Percentiles rank a stretch among this genome's conserved stretches.
Evolutionary conservation across 108 stramenopile genomes (phyloP).

Genomic region (Fragilariopsis cylindrus): DNA sequence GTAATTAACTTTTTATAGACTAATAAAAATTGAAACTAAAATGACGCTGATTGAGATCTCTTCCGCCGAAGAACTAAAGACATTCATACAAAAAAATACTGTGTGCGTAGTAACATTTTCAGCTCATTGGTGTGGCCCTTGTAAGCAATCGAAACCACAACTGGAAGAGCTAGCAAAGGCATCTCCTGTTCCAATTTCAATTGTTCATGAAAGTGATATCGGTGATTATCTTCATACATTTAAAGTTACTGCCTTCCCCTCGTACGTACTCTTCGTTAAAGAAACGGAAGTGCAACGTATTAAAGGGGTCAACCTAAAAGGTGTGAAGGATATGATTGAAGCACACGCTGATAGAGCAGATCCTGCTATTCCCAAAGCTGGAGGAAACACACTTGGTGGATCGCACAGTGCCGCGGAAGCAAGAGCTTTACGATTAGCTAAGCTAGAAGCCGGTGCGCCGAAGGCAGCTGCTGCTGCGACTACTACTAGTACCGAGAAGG

Average conservation of each 20-base stretch:
- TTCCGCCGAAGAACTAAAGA: constrained; percentile 43
- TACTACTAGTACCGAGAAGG: background rate
- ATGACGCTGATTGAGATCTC: constrained; percentile 58
- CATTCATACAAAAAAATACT: constrained; percentile 46
- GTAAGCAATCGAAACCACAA: constrained; percentile 62
- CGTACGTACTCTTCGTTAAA: constrained; percentile 55
- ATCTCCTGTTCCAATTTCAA: constrained; percentile 43
- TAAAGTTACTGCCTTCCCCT: constrained; percentile 75
- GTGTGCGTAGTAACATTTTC: constrained; percentile 61
- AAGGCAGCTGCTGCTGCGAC: constrained; percentile 29
- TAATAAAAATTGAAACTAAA: background rate
- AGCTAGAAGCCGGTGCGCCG: constrained; percentile 42
- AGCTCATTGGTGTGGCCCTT: constrained; percentile 74
- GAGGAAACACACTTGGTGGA: constrained; percentile 68
- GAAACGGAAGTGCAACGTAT: constrained; percentile 58
- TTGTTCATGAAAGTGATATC: constrained; percentile 70
- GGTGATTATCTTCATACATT: constrained; percentile 65
- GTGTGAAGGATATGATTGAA: constrained; percentile 55
- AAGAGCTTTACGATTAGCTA: constrained; percentile 57
- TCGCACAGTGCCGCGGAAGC: constrained; percentile 47
- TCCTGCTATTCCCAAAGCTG: constrained; percentile 34
- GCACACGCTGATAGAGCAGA: constrained; percentile 32
- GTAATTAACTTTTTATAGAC: no score
- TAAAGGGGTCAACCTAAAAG: constrained; percentile 70
- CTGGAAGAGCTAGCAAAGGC: constrained; percentile 45